Conservation (phyloP, 2,329 filamentous ascomycete species). For the Cercospora janseana region DNA sequence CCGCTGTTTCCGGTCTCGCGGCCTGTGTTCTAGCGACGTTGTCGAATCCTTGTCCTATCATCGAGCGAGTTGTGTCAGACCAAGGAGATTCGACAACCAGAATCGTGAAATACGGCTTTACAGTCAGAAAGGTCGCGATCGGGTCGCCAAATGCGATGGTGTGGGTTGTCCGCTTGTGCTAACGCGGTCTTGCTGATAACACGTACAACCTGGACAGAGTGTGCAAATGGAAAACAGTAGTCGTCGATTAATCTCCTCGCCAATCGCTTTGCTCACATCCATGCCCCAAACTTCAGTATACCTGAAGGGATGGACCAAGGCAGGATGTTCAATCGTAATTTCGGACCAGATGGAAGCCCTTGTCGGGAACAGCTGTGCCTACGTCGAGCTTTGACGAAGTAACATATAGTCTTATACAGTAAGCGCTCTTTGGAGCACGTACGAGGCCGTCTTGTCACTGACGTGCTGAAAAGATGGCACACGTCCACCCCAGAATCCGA, state of each 20-base stretch:
- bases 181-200: neutral
- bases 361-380: neutral
- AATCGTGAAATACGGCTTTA: neutral
- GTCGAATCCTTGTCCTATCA: neutral
- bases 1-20: too few relatives aligned
- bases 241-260: neutral
- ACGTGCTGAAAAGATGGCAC: too few relatives aligned
- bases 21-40: too few relatives aligned
- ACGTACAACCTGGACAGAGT: neutral
- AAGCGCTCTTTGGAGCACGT: too few relatives aligned
- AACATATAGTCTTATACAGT: neutral
- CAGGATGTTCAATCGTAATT: neutral
- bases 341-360: neutral
- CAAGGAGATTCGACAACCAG: neutral
- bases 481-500: slow-evolving; percentile 1
- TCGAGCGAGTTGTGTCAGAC: neutral
- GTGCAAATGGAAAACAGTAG: neutral
- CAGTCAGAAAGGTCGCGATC: slow-evolving; percentile 2
- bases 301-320: neutral
- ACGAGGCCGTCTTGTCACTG: too few relatives aligned
- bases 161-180: neutral
- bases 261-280: slow-evolving; percentile 1
- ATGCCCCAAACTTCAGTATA: neutral
- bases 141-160: neutral
- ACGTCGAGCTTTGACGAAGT: neutral